Evolutionary conservation across 2,329 filamentous ascomycete species (phyloP), one percentile per base, ranked within the genome.

Genomic region (Arachnopeziza araneosa): DNA sequence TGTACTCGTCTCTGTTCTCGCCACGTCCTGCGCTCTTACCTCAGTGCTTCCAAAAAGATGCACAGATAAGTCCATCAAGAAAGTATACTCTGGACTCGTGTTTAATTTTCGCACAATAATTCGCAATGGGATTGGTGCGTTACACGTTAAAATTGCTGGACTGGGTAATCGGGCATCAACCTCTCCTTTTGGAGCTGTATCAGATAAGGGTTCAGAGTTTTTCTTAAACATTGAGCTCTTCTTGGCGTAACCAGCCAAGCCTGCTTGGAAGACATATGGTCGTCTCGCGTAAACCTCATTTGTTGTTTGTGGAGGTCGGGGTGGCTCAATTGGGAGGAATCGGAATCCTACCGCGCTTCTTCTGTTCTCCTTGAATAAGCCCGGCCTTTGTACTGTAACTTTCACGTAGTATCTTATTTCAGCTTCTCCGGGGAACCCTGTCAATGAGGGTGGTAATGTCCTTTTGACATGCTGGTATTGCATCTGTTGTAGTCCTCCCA

Each of bases 391-490:
- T 6, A 98, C 86, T 0, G 95, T 98, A n/a, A 89, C 91, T 74
- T 99, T 99, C 71, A 98, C 82, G 72, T 90, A 99, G 75, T 99
- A 99, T 67, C 87, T 84, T 62, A 98, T 93, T 75, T 96, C 92
- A 23, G 93, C 93, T 73, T 93, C 86, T 32, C 88, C 88, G 0
- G 91, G 90, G 66, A 95, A 93, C 2, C 91, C 91, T n/a, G 83
- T 90, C 57, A 98, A 78, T 4, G 92, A 96, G 0, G 95, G 95
- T 5, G 95, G 95, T 12, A 99, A 79, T 0, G 93, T 96, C 67
- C 86, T 86, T 70, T 89, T 95, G 64, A 95, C 85, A 76, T 99
- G 95, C 49, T 72, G 72, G 55, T 86, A 80, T 68, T 83, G 80
- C 59, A 87, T 74, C 73, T 87, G 85, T 69, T 81, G 83, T 62